Evolutionary conservation across 2,329 filamentous ascomycete genomes (phyloP).

Genomic region (Verruconis gallopava): DNA sequence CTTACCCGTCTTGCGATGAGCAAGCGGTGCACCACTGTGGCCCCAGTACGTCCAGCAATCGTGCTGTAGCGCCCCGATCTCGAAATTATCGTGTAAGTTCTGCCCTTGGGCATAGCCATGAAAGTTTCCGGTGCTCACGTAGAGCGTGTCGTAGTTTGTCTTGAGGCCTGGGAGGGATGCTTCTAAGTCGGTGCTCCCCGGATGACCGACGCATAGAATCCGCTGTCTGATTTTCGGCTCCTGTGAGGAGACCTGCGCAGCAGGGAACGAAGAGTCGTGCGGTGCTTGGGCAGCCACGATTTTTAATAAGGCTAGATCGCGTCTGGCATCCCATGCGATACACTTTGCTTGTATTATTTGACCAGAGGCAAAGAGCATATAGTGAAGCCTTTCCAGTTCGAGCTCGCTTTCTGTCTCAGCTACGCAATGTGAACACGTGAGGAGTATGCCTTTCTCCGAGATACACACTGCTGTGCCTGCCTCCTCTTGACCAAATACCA

Average conservation of each 20-base stretch:
- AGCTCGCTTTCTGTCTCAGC: conserved; percentile 29
- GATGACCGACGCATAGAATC: conserved; percentile 29
- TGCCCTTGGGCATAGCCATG: conserved; percentile 26
- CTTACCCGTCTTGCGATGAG: conserved; percentile 25
- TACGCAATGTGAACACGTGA: conserved; percentile 41
- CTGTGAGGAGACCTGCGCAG: conserved; percentile 9
- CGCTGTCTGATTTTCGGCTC: conserved; percentile 12
- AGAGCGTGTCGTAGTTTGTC: conserved; percentile 35
- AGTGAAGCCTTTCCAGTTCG: conserved; percentile 19
- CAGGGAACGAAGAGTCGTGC: conserved; percentile 13
- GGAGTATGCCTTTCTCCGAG: conserved; percentile 29
- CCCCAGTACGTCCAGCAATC: conserved; percentile 47
- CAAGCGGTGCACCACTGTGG: conserved; percentile 38
- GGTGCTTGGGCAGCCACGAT: conserved; percentile 22
- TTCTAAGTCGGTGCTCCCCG: conserved; percentile 34
- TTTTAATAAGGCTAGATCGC: conserved; percentile 36
- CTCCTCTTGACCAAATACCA: conserved; percentile 9
- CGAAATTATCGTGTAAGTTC: conserved; percentile 37
- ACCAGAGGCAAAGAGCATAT: conserved; percentile 33
- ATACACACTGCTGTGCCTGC: conserved; percentile 38
- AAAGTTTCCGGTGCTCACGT: conserved; percentile 33
- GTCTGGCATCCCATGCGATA: conserved; percentile 28
- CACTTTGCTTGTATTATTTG: conserved; percentile 27
- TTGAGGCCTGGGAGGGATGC: conserved; percentile 19
- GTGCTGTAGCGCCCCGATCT: conserved; percentile 41